Evolutionary conservation across 768 basidiomycete species (phyloP).

Genomic region (Tephrocybe sp.): DNA sequence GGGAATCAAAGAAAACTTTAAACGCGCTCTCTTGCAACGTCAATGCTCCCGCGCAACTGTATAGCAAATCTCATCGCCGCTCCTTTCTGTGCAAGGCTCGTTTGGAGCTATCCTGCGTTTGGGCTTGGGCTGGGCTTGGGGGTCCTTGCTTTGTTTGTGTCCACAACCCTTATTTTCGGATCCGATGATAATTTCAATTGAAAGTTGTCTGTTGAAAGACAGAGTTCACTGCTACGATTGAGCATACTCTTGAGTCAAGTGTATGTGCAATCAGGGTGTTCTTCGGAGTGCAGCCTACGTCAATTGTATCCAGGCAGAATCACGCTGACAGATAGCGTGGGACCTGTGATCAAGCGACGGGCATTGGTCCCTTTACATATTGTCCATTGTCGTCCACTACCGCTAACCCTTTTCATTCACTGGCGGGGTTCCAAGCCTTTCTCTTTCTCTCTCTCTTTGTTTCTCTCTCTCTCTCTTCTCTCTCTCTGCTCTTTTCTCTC

Average conservation of each 20-base stretch:
- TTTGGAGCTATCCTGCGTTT: neutral
- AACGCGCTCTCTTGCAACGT: neutral
- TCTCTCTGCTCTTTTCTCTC: conserved; percentile 13
- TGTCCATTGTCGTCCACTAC: conserved; percentile 8
- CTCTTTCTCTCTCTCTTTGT: conserved; percentile 19
- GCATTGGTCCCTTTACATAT: conserved; percentile 9
- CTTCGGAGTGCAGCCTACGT: conserved; percentile 12
- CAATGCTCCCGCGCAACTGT: no score
- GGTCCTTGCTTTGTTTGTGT: neutral
- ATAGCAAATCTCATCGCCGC: no score
- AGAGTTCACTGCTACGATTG: conserved; percentile 13
- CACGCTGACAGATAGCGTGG: conserved; percentile 16
- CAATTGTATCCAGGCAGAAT: conserved; percentile 10
- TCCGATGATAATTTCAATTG: neutral
- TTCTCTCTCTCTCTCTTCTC: conserved; percentile 14
- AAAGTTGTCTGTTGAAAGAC: no score
- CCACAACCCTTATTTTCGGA: neutral
- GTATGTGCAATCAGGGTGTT: neutral
- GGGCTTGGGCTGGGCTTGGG: neutral
- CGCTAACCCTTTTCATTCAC: conserved; percentile 8
- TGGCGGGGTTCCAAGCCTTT: conserved; percentile 15
- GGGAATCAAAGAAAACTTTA: neutral
- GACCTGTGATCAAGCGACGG: conserved; percentile 10
- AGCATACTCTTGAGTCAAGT: conserved; percentile 3
- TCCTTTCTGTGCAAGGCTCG: no score